Base-by-base conservation (phyloP, 108 stramenopile genomes). In the Poteriospumella lacustris region DNA sequence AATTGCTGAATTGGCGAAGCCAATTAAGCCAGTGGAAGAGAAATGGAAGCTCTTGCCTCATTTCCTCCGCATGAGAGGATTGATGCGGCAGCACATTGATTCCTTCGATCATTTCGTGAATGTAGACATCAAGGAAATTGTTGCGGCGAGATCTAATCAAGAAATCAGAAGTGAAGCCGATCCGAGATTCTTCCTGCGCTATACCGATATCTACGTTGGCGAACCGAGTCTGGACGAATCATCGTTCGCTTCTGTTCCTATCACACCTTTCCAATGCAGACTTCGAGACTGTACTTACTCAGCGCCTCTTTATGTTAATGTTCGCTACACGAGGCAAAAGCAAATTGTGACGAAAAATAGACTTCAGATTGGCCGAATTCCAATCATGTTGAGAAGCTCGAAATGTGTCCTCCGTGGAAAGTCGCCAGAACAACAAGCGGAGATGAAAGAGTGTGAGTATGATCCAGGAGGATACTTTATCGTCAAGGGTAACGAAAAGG, bases 381-480 rank as follows among this genome's bases (percentile, higher is more conserved):
- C 98, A 72, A 91, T 99, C 78, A 97, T 99, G 98, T 86, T 99
- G 28, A 79, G 78, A 33, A 79, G 79, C 33, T 84, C 85, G 28
- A 93, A 93, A 78, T 99, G 98, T 85, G 79, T 94, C 3, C 86
- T 99, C 39, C 76, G 81, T 34, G 91, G 87, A 19, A 92, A 91
- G 82, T 83, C 88, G 2, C 91, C 95, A 80, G 78, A 83, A 2
- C 82, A 96, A 83, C 82, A 97, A 79, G 95, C 94, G 12, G 88
- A 78, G 26, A 89, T 95, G 90, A 91, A 93, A 82, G 98, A 99
- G 84, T 99, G 98, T 81, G 95, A 95, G 0, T 94, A 96, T 85
- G 97, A 99, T 83, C 97, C 97, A 5, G 98, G 98, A 69, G 97
- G 98, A 36, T 99, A 99, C 86, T 99, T 99, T 77, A 87, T 99